phyloP scores from a whole-genome alignment of 2,329 filamentous ascomycete genomes.

The Hymenoscyphus linearis region DNA sequence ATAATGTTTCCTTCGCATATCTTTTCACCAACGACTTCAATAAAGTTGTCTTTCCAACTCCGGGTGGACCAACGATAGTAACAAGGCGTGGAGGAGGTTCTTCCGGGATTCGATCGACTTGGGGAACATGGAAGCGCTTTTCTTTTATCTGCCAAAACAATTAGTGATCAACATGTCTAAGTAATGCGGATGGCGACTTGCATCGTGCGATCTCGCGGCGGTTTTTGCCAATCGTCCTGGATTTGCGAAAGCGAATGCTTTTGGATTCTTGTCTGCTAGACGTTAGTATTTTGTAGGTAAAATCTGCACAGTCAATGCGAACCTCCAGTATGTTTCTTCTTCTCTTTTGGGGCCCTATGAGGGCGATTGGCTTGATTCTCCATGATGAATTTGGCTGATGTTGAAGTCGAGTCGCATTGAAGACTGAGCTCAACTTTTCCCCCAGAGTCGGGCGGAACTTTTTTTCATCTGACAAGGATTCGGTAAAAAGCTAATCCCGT shows the following conservation, averaged over 20 bases:
- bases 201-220: slow-evolving; percentile 49
- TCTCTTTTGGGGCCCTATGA: slow-evolving; percentile 83
- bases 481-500: not conserved
- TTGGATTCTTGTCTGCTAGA: slow-evolving; percentile 31
- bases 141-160: slow-evolving; percentile 67
- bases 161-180: slow-evolving; percentile 10
- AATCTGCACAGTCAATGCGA: slow-evolving; percentile 19
- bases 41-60: slow-evolving; percentile 91
- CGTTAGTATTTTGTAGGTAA: slow-evolving; percentile 6
- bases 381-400: slow-evolving; percentile 44
- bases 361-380: slow-evolving; percentile 79
- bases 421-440: slow-evolving; percentile 9
- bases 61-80: slow-evolving; percentile 88
- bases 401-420: not conserved
- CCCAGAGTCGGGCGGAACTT: slow-evolving; percentile 8
- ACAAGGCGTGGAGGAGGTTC: slow-evolving; percentile 92
- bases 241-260: slow-evolving; percentile 35
- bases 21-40: slow-evolving; percentile 90
- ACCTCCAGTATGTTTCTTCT: slow-evolving; percentile 70
- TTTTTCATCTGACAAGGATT: slow-evolving; percentile 5
- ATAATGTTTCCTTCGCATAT: slow-evolving; percentile 93
- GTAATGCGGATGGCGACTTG: slow-evolving; percentile 27
- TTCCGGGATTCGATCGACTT: slow-evolving; percentile 91
- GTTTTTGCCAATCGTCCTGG: slow-evolving; percentile 33
- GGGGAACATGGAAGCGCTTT: slow-evolving; percentile 90